These are phyloP conservation scores for Beta macrorhiza DNA, from an alignment of 179 eudicot species.

Conservation along the genomic window DNA sequence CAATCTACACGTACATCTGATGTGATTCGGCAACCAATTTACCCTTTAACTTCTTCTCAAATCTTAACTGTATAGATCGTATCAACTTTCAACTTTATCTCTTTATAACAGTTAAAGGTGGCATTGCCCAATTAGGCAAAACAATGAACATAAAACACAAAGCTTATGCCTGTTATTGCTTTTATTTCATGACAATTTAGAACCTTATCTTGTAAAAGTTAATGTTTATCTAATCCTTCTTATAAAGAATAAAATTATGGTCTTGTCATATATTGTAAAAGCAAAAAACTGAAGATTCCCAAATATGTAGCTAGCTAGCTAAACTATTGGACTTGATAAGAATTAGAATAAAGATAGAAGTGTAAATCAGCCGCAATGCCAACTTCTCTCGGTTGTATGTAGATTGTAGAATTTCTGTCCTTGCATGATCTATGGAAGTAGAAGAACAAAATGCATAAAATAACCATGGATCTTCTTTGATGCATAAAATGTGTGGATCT, in stretches of 20 bases:
- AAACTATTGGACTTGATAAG: background rate
- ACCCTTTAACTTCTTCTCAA: background rate
- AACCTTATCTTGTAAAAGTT: slow-evolving; percentile 23
- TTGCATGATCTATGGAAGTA: background rate
- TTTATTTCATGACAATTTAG: slow-evolving; percentile 5
- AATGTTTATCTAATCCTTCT: slow-evolving; percentile 21
- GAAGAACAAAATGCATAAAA: background rate
- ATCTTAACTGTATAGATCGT: slow-evolving; percentile 17
- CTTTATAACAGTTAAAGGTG: background rate
- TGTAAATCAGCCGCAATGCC: background rate
- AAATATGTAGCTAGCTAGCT: background rate
- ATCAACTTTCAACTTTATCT: slow-evolving; percentile 17
- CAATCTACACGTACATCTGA: background rate
- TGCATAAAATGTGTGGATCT: no score
- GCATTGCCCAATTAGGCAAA: slow-evolving; percentile 21
- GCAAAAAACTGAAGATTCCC: slow-evolving; percentile 9
- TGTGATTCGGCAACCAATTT: slow-evolving; percentile 12
- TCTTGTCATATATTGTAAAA: background rate
- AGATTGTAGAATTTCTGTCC: background rate
- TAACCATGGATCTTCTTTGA: no score
- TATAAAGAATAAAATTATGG: slow-evolving; percentile 19
- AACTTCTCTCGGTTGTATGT: background rate
- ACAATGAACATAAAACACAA: slow-evolving; percentile 10
- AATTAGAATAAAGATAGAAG: background rate
- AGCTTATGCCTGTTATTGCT: background rate